Evolutionary conservation across 2,329 filamentous ascomycete genomes (phyloP), one percentile per base, ranked within the genome.

Genomic region (Cladorrhinum sp.): DNA sequence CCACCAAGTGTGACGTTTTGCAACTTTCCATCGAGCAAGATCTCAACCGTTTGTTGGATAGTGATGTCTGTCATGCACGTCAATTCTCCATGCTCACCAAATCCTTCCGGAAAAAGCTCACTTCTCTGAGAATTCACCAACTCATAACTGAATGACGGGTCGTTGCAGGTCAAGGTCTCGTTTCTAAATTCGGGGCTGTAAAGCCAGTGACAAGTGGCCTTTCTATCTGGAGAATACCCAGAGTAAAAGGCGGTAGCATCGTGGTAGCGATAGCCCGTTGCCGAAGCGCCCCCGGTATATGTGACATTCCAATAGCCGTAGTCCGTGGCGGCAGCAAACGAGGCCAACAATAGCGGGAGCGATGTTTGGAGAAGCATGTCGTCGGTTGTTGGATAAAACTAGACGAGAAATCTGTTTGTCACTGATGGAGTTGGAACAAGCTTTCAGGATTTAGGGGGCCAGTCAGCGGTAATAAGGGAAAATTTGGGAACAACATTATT

Each of bases 251-350:
- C 53, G n/a, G 54, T 49, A 12, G 24, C 49, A 39, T 57, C 54
- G n/a, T 57, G 54, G 26, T 30, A 57, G 20, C 54, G 54, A 24
- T 46, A 57, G 12, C 54, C 54, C 1, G 54, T 48, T 6, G 54
- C 54, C 16, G 54, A 57, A 9, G 54, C 54, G 12, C 54, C 54
- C 7, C 54, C 54, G 2, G 18, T 21, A 8, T 46, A 46, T 2
- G 39, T 57, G 14, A 57, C 24, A 46, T 57, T 57, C 54, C 54
- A 57, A 23, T 49, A 57, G 6, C 54, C 54, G 42, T 49, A 57
- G 14, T 57, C 24, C 14, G 24, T 51, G 49, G 49, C 24, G 2
- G 24, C 49, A 16, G 42, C 42, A 46, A 16, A 46, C 12, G 42
- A 46, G 18, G 42, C 42, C 42, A 21, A 18, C 42, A 46, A 21